These are phyloP conservation scores for Candida cerambycidarum DNA, from an alignment of 805 yeast genomes.

Conservation along the genomic window DNA sequence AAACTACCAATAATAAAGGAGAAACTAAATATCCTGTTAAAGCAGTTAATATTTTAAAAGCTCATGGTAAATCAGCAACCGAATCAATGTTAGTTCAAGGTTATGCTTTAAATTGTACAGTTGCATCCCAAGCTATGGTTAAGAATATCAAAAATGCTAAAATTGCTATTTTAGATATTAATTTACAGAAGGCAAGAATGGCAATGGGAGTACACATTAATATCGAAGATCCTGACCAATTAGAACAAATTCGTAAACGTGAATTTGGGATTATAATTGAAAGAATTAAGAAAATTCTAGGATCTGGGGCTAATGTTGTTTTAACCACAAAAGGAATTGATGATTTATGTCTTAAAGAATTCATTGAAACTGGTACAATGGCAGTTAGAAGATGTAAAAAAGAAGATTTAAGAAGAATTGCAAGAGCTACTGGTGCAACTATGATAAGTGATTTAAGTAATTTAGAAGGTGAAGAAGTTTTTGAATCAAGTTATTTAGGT, in stretches of 20 bases:
- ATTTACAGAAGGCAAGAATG: constrained; percentile 94
- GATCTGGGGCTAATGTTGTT: constrained; percentile 90
- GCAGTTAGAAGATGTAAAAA: constrained; percentile 96
- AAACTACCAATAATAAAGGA: constrained; percentile 83
- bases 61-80: constrained; percentile 89
- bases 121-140: constrained; percentile 96
- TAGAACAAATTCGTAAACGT: constrained; percentile 87
- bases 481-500: constrained; percentile 82
- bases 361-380: constrained; percentile 88
- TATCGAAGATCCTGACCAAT: constrained; percentile 95
- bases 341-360: constrained; percentile 86
- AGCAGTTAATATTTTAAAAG: constrained; percentile 93
- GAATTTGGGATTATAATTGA: constrained; percentile 85
- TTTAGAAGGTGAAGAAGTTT: constrained; percentile 93
- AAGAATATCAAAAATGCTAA: constrained; percentile 68
- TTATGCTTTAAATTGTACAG: constrained; percentile 94
- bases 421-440: constrained; percentile 97
- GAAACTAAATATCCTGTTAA: constrained; percentile 93
- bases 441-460: constrained; percentile 83
- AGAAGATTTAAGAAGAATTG: constrained; percentile 94
- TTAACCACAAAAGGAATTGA: constrained; percentile 94
- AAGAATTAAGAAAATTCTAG: constrained; percentile 75
- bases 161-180: constrained; percentile 87
- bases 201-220: constrained; percentile 98
- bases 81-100: constrained; percentile 90